Conservation (phyloP, 352 stramenopile species). For the Sclerospora graminicola region DNA sequence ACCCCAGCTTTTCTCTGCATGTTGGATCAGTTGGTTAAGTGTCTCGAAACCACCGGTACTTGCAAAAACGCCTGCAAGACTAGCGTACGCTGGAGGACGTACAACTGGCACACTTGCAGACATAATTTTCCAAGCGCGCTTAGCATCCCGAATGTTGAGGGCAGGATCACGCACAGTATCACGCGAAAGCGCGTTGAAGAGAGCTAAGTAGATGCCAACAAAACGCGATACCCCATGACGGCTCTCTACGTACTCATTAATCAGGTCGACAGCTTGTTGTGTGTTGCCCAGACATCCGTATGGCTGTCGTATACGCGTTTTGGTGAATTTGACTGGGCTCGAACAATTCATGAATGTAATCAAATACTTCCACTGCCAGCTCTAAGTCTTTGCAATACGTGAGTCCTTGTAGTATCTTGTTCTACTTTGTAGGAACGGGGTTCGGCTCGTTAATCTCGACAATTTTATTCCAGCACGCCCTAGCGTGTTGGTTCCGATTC, state of each 20-base stretch:
- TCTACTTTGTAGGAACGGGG: slow-evolving; percentile 41
- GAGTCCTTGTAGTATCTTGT: slow-evolving; percentile 53
- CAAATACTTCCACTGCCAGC: slow-evolving; percentile 52
- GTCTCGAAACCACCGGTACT: slow-evolving; percentile 63
- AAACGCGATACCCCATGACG: slow-evolving; percentile 29
- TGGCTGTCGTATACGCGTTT: slow-evolving; percentile 47
- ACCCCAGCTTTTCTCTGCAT: slow-evolving; percentile 35
- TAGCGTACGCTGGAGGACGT: slow-evolving; percentile 66
- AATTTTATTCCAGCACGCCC: slow-evolving; percentile 67
- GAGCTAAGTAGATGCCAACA: slow-evolving; percentile 55
- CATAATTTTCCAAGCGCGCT: slow-evolving; percentile 74
- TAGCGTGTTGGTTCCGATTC: slow-evolving; percentile 47
- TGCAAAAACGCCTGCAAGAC: slow-evolving; percentile 69
- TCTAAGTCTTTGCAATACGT: slow-evolving; percentile 47
- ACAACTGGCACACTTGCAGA: slow-evolving; percentile 48
- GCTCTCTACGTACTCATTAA: slow-evolving; percentile 54
- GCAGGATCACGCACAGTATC: slow-evolving; percentile 48
- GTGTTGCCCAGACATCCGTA: slow-evolving; percentile 59
- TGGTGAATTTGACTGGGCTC: slow-evolving; percentile 36
- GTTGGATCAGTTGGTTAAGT: slow-evolving; percentile 48
- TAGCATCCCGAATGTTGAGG: slow-evolving; percentile 57
- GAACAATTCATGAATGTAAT: slow-evolving; percentile 41
- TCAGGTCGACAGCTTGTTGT: slow-evolving; percentile 51
- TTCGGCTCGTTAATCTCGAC: slow-evolving; percentile 30
- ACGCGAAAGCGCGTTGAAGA: slow-evolving; percentile 78